Evolutionary conservation across 495 filamentous ascomycete species (phyloP).

Genomic region (Lasiosphaeria hispida): DNA sequence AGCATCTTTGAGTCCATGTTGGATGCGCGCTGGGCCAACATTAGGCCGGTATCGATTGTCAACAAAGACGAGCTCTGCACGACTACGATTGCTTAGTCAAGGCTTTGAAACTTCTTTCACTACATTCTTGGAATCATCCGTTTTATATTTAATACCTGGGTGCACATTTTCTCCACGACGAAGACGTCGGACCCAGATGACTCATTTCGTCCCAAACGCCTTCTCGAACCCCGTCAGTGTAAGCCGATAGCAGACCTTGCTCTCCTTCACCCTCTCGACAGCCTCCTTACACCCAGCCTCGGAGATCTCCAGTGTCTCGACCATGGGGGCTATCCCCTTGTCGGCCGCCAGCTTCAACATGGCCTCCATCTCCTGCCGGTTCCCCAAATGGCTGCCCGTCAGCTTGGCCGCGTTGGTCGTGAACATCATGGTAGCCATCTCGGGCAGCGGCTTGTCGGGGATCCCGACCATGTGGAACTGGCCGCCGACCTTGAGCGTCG

Average conservation of each 20-base stretch:
- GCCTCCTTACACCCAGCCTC: conserved; percentile 71
- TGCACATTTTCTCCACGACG: no score
- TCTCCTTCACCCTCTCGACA: conserved; percentile 64
- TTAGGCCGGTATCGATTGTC: no score
- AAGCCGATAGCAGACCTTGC: conserved; percentile 56
- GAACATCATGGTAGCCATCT: conserved; percentile 61
- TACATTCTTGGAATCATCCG: no score
- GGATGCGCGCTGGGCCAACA: no score
- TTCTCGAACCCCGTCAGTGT: conserved; percentile 52
- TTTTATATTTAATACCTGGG: no score
- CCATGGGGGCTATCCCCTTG: conserved; percentile 68
- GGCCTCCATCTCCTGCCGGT: conserved; percentile 64
- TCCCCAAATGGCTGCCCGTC: conserved; percentile 68
- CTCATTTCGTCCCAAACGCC: conserved; percentile 30
- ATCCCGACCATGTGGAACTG: conserved; percentile 73
- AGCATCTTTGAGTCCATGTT: no score
- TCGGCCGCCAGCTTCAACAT: conserved; percentile 77
- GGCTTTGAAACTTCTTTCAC: no score
- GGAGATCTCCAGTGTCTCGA: conserved; percentile 67
- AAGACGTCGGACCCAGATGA: no score
- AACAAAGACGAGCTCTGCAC: no score
- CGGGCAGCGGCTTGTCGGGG: conserved; percentile 62
- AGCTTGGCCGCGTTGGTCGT: conserved; percentile 62
- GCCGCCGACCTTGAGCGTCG: conserved; percentile 66
- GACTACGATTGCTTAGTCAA: no score